Percentiles rank a stretch among this genome's conserved stretches.
Evolutionary conservation across 768 basidiomycete genomes (phyloP).

Genomic region (Pleurotus citrinopileatus): DNA sequence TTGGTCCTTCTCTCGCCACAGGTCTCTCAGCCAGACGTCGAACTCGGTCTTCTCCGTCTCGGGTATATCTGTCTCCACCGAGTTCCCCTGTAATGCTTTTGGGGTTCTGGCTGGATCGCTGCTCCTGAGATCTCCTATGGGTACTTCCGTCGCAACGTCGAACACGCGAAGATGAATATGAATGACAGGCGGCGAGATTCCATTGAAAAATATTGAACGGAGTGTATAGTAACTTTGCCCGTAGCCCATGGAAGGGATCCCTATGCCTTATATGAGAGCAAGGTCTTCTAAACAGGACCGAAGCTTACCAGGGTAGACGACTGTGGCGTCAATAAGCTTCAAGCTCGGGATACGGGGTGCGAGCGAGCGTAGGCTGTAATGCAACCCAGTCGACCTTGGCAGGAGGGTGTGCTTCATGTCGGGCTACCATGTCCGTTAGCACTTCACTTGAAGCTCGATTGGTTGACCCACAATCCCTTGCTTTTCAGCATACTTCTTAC

Average conservation of each 20-base stretch:
- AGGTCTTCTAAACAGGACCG: neutral
- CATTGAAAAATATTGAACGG: constrained; percentile 80
- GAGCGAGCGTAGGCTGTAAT: constrained; percentile 80
- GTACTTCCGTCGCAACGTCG: constrained; percentile 61
- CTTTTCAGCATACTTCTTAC: constrained; percentile 85
- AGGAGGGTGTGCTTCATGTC: constrained; percentile 82
- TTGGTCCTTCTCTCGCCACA: constrained; percentile 87
- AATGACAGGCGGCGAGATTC: constrained; percentile 78
- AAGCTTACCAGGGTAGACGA: constrained; percentile 80
- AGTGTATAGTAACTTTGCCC: constrained; percentile 90
- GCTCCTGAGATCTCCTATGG: constrained; percentile 59
- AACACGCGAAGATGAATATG: constrained; percentile 87
- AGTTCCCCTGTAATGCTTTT: constrained; percentile 24
- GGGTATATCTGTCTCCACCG: constrained; percentile 48
- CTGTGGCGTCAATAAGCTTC: constrained; percentile 85
- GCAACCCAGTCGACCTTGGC: constrained; percentile 90
- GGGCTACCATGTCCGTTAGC: constrained; percentile 38
- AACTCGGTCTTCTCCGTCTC: constrained; percentile 63
- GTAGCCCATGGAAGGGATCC: constrained; percentile 74
- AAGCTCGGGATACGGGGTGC: constrained; percentile 74
- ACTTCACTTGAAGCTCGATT: constrained; percentile 1
- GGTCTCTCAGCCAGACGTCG: constrained; percentile 75
- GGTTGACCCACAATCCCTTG: constrained; percentile 72
- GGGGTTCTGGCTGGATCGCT: constrained; percentile 28
- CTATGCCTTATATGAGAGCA: constrained; percentile 31